phyloP scores from a whole-genome alignment of 768 basidiomycete genomes.

The Lyophyllum shimeji region DNA sequence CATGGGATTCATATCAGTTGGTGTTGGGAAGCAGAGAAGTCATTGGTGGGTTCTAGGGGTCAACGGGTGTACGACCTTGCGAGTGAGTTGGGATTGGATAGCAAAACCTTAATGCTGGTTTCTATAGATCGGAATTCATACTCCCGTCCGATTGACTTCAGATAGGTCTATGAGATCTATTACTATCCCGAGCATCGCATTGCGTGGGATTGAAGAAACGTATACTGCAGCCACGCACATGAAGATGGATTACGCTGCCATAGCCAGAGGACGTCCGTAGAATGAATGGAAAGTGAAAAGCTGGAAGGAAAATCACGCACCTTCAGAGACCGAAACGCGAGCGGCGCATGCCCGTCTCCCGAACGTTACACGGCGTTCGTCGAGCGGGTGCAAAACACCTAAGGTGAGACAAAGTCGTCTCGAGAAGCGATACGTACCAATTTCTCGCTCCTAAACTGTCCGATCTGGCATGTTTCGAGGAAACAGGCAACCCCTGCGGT shows the following conservation, averaged over 20 bases:
- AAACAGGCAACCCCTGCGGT: no score
- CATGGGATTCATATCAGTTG: neutral
- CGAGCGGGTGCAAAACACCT: no score
- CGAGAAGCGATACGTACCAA: neutral
- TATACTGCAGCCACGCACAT: slow-evolving; percentile 2
- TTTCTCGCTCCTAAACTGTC: no score
- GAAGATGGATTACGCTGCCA: no score
- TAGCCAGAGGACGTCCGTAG: no score
- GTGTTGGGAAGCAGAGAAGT: neutral
- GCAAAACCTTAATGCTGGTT: slow-evolving; percentile 1
- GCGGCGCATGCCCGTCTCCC: no score
- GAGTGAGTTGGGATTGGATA: slow-evolving; percentile 4
- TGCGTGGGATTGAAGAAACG: neutral
- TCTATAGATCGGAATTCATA: slow-evolving; percentile 1
- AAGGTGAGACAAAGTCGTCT: no score
- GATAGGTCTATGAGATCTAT: slow-evolving; percentile 1
- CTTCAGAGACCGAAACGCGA: no score
- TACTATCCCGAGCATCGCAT: neutral
- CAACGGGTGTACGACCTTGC: neutral
- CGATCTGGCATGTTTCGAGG: no score
- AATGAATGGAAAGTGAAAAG: no score
- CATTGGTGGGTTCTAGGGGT: slow-evolving; percentile 9
- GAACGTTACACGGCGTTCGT: no score
- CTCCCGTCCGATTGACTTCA: slow-evolving; percentile 1
- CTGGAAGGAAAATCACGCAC: no score